These are phyloP conservation scores for Parasitella parasitica DNA, from an alignment of 371 early-diverging fungal genomes.

Conservation along the genomic window DNA sequence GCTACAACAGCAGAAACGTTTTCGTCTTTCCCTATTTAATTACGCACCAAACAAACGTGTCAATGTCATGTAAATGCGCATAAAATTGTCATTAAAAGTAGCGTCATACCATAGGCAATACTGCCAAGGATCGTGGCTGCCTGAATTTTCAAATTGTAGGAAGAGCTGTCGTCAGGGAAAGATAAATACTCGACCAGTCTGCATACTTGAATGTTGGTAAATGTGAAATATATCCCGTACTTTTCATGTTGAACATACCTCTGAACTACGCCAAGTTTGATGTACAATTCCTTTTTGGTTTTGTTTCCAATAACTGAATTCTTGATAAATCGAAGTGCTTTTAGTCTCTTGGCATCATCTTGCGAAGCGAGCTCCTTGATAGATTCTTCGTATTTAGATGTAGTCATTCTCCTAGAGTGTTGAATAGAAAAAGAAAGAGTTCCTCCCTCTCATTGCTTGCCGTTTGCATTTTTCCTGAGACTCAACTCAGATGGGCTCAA, in stretches of 20 bases:
- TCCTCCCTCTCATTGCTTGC: background rate
- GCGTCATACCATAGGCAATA: slow-evolving; percentile 67
- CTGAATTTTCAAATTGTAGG: slow-evolving; percentile 58
- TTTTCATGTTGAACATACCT: slow-evolving; percentile 52
- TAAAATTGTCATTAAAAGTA: background rate
- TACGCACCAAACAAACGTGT: background rate
- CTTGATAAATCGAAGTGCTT: slow-evolving; percentile 77
- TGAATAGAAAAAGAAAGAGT: slow-evolving; percentile 5
- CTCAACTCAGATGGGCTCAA: background rate
- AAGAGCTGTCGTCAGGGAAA: slow-evolving; percentile 27
- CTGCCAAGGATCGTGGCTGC: slow-evolving; percentile 78
- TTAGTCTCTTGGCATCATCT: slow-evolving; percentile 50
- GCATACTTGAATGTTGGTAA: background rate
- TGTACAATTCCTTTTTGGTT: slow-evolving; percentile 80
- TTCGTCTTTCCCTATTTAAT: slow-evolving; percentile 59
- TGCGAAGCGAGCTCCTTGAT: slow-evolving; percentile 50
- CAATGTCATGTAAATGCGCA: background rate
- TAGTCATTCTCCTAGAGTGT: slow-evolving; percentile 41
- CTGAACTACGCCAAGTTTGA: slow-evolving; percentile 65
- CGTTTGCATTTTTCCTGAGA: background rate
- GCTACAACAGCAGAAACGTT: slow-evolving; percentile 62
- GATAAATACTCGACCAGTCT: slow-evolving; percentile 63
- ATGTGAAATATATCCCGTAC: background rate
- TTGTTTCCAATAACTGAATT: slow-evolving; percentile 86
- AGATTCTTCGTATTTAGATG: slow-evolving; percentile 60